These are phyloP conservation scores for Polygonum maritimum DNA, from an alignment of 148 eudicot species.

Conservation along the genomic window DNA sequence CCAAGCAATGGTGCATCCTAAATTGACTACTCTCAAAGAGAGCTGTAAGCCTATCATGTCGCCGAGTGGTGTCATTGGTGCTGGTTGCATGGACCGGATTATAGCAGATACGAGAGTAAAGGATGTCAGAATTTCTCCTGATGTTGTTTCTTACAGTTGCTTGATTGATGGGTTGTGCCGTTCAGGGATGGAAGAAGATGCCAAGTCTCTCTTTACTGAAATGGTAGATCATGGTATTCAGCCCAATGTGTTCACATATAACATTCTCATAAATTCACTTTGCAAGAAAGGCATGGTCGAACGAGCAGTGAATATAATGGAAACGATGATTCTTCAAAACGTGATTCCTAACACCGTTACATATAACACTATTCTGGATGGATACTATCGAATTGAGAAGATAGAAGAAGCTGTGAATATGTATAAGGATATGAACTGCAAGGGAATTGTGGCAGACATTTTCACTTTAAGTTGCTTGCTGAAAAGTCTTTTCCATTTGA, in stretches of 20 bases:
- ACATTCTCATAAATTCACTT: slow-evolving; percentile 17
- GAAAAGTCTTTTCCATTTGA: slow-evolving; percentile 16
- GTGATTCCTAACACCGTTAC: slow-evolving; percentile 13
- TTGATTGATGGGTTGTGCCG: not conserved
- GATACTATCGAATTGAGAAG: slow-evolving; percentile 16
- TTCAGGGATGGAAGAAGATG: not conserved
- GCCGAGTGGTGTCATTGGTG: not conserved
- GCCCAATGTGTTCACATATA: slow-evolving; percentile 19
- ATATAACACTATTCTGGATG: slow-evolving; percentile 19
- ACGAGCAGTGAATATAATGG: slow-evolving; percentile 17
- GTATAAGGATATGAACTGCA: slow-evolving; percentile 15
- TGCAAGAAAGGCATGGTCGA: slow-evolving; percentile 17
- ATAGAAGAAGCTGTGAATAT: slow-evolving; percentile 19
- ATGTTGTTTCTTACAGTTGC: too few relatives aligned
- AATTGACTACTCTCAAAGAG: not conserved
- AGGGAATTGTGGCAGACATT: slow-evolving; percentile 10
- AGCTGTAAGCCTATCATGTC: too few relatives aligned
- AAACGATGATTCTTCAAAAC: slow-evolving; percentile 17
- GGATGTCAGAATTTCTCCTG: not conserved
- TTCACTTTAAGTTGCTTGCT: slow-evolving; percentile 15
- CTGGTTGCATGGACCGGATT: not conserved
- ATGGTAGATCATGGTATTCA: slow-evolving; percentile 20
- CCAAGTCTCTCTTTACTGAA: not conserved
- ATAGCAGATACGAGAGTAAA: not conserved
- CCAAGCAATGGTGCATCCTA: slow-evolving; percentile 9